Percentiles rank a stretch among this genome's conserved stretches.
Evolutionary conservation across 2,329 filamentous ascomycete species (phyloP).

Genomic region (Helicocarpus griseus): DNA sequence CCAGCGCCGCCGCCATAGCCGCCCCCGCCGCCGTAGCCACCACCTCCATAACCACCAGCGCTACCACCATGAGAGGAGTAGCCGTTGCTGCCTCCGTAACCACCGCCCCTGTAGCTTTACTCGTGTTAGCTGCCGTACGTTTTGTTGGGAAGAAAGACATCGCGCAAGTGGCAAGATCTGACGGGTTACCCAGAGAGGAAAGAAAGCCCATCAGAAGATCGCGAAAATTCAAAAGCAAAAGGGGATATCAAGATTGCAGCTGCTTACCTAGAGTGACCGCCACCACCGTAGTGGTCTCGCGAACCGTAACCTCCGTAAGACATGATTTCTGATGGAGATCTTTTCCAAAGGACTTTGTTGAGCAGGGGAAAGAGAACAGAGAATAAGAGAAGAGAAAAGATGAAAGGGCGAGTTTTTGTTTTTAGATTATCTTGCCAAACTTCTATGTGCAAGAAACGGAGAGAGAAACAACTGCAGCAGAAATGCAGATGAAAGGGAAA

Average conservation of each 20-base stretch:
- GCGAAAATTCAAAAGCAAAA: background rate
- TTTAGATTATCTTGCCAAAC: background rate
- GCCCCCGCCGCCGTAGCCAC: conserved; percentile 9
- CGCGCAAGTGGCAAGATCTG: too few relatives aligned
- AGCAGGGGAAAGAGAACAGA: conserved; percentile 8
- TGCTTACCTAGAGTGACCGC: conserved; percentile 44
- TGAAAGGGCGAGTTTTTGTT: background rate
- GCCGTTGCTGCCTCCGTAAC: conserved; percentile 27
- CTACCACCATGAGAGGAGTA: conserved; percentile 26
- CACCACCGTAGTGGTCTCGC: conserved; percentile 45
- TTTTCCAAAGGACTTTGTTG: conserved; percentile 4
- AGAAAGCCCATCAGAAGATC: background rate
- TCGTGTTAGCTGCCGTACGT: conserved; percentile 9
- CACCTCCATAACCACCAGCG: conserved; percentile 23
- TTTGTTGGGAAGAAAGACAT: background rate
- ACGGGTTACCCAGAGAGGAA: background rate
- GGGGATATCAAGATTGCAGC: conserved; percentile 12
- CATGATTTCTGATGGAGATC: conserved; percentile 42
- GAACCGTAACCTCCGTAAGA: conserved; percentile 51
- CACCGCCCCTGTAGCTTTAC: conserved; percentile 21
- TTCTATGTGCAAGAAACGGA: conserved; percentile 9
- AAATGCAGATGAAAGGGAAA: conserved; percentile 9
- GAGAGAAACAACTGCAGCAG: conserved; percentile 15
- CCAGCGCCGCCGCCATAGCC: conserved; percentile 34
- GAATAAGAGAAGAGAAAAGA: conserved; percentile 10